A percentile compares a stretch with the other conserved stretches of the same genome.
These are phyloP conservation scores for Sergeia podlipaevii DNA, from an alignment of 208 protist genomes.

Conservation along the genomic window DNA sequence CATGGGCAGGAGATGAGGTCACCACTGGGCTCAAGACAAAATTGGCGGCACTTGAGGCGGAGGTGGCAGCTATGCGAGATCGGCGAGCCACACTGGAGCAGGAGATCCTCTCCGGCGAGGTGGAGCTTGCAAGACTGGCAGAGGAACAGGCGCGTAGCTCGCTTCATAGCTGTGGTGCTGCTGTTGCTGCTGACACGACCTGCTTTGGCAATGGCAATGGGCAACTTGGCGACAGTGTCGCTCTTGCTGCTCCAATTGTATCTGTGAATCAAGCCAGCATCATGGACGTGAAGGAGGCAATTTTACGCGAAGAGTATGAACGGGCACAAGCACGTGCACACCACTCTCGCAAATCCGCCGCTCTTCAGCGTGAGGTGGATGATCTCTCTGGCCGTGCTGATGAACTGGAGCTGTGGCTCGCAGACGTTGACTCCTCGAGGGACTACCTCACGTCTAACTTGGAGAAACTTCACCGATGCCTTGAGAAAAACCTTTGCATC, in stretches of 20 bases:
- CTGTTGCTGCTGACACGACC: not conserved
- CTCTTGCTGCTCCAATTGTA: not conserved
- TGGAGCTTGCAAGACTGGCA: slow-evolving; percentile 11
- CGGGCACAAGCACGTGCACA: slow-evolving; percentile 11
- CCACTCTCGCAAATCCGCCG: slow-evolving; percentile 10
- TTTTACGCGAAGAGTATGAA: slow-evolving; percentile 15
- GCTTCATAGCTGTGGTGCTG: not conserved
- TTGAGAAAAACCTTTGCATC: no score
- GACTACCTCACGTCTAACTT: slow-evolving; percentile 10
- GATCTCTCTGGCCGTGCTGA: slow-evolving; percentile 21
- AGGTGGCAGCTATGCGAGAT: not conserved
- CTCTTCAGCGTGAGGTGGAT: slow-evolving; percentile 35
- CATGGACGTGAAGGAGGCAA: slow-evolving; percentile 15
- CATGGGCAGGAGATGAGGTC: slow-evolving; percentile 25
- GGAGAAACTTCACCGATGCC: slow-evolving; percentile 11
- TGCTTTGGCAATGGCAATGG: not conserved
- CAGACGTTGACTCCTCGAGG: slow-evolving; percentile 12
- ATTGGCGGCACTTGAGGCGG: slow-evolving; percentile 13
- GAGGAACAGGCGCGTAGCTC: slow-evolving; percentile 2
- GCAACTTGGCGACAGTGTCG: no score
- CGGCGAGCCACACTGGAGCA: slow-evolving; percentile 7
- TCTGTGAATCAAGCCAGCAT: slow-evolving; percentile 1
- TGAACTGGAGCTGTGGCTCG: slow-evolving; percentile 31
- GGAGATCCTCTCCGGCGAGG: slow-evolving; percentile 5
- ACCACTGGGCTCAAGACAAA: slow-evolving; percentile 11